A percentile compares a stretch with the other conserved stretches of the same genome.
Evolutionary conservation across 2,329 filamentous ascomycete genomes (phyloP).

Genomic region (Coniochaeta sp.): DNA sequence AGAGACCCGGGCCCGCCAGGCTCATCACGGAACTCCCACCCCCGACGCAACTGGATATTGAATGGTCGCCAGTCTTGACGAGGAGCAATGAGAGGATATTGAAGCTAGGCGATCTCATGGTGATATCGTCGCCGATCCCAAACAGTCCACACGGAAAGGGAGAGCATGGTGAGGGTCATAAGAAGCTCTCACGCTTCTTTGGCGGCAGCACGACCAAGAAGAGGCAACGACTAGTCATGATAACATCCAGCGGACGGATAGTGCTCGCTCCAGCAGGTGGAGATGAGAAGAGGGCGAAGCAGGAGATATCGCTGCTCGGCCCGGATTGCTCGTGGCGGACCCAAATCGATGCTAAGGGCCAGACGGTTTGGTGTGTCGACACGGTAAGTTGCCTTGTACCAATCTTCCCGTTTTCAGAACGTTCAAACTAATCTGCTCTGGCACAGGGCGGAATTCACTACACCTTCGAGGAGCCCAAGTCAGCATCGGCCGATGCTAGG

Average conservation of each 20-base stretch:
- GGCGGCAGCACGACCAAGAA: constrained; percentile 88
- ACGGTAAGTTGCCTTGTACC: constrained; percentile 58
- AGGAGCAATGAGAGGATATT: constrained; percentile 88
- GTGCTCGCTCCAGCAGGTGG: constrained; percentile 86
- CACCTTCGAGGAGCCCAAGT: constrained; percentile 86
- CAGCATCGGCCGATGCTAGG: constrained; percentile 55
- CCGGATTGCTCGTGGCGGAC: constrained; percentile 72
- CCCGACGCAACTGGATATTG: constrained; percentile 94
- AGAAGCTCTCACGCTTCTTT: constrained; percentile 91
- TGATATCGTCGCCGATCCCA: constrained; percentile 70
- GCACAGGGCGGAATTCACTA: constrained; percentile 77
- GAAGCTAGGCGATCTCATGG: constrained; percentile 85
- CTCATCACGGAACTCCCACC: constrained; percentile 93
- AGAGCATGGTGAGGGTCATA: constrained; percentile 58
- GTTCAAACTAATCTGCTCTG: not conserved
- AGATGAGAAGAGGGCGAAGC: constrained; percentile 91
- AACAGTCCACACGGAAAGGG: constrained; percentile 67
- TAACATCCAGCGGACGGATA: constrained; percentile 85
- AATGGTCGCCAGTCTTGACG: constrained; percentile 95
- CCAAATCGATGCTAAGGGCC: constrained; percentile 78
- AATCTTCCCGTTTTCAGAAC: constrained; percentile 19
- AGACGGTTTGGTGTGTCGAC: constrained; percentile 84
- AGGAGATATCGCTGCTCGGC: constrained; percentile 77
- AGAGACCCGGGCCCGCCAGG: constrained; percentile 66
- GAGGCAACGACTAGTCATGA: constrained; percentile 85